Conservation (phyloP, 1,139 yeast genomes). For the Scheffersomyces lignicola region DNA sequence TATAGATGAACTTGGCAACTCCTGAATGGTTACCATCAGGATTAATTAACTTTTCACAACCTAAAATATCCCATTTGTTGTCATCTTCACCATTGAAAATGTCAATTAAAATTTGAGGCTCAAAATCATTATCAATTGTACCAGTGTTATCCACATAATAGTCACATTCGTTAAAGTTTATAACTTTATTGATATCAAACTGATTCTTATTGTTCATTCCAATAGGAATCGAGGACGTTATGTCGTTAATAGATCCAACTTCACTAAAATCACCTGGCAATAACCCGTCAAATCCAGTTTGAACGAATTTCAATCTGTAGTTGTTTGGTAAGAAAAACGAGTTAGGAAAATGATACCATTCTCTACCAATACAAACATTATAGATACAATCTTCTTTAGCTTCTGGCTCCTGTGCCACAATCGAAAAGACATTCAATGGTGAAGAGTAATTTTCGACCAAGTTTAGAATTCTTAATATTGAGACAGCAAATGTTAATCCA, state of each 20-base stretch:
- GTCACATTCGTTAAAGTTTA: constrained; percentile 48
- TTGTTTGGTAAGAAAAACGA: constrained; percentile 73
- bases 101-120: background rate
- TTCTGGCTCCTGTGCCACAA: constrained; percentile 10
- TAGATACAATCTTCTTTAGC: background rate
- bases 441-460: constrained; percentile 60
- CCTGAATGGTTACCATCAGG: constrained; percentile 46
- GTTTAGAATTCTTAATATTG: constrained; percentile 38
- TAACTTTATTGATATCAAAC: constrained; percentile 55
- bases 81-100: constrained; percentile 6
- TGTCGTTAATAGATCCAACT: constrained; percentile 17
- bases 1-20: constrained; percentile 46
- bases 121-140: constrained; percentile 14
- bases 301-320: constrained; percentile 63
- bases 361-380: constrained; percentile 84
- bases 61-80: constrained; percentile 41
- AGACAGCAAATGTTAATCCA: constrained; percentile 15
- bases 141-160: constrained; percentile 58
- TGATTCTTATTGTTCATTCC: constrained; percentile 74
- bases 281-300: constrained; percentile 81
- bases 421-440: constrained; percentile 39
- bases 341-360: constrained; percentile 92
- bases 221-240: constrained; percentile 47
- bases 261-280: constrained; percentile 85
- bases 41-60: constrained; percentile 47